Percentiles rank a stretch among this genome's conserved stretches.
These are phyloP conservation scores for Metschnikowia henanensis DNA, from an alignment of 805 yeast species.

Conservation along the genomic window DNA sequence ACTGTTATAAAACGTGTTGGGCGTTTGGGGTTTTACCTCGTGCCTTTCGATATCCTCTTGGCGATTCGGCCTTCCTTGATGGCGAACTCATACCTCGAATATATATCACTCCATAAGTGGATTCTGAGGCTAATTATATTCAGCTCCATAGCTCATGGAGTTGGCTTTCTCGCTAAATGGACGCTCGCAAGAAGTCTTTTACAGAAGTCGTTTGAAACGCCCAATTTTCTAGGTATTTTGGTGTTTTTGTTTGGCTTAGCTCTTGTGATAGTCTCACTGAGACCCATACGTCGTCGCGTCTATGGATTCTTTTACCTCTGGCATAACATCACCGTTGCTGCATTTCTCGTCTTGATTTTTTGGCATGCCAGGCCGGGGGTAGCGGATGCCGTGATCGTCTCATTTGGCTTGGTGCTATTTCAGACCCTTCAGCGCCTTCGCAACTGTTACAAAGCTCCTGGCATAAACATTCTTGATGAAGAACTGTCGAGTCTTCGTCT, in stretches of 20 bases:
- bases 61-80: conserved; percentile 57
- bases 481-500: conserved; percentile 21
- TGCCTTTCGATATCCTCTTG: conserved; percentile 57
- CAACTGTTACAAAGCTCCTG: conserved; percentile 15
- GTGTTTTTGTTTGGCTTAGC: conserved; percentile 35
- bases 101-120: conserved; percentile 69
- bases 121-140: conserved; percentile 55
- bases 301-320: conserved; percentile 56
- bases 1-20: conserved; percentile 57
- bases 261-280: conserved; percentile 47
- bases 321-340: conserved; percentile 54
- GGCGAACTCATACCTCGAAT: conserved; percentile 49
- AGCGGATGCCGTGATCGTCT: conserved; percentile 27
- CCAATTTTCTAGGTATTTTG: conserved; percentile 55
- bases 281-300: conserved; percentile 45
- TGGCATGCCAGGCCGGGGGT: conserved; percentile 77
- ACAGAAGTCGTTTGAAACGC: conserved; percentile 29
- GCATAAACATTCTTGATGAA: conserved; percentile 18
- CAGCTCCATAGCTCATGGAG: conserved; percentile 48
- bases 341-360: conserved; percentile 44
- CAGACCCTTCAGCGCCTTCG: conserved; percentile 38
- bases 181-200: conserved; percentile 29
- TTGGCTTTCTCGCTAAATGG: conserved; percentile 56
- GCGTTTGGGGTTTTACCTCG: conserved; percentile 54
- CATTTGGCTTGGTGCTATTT: conserved; percentile 26